Conservation (phyloP, 305 asterid genomes). For the Solanum aculeatissimum region DNA sequence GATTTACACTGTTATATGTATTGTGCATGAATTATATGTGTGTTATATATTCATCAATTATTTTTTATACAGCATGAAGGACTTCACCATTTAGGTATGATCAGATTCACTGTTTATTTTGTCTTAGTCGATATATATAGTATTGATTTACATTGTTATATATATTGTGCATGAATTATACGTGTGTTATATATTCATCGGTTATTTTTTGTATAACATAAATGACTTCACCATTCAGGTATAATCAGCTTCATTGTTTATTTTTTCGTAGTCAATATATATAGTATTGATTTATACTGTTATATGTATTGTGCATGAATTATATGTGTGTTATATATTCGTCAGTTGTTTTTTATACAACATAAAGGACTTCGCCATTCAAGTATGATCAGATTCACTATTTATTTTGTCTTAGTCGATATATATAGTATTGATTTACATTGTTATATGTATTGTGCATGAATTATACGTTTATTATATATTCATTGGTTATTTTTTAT, state of each 20-base stretch:
- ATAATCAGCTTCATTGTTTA: not conserved
- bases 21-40: no score
- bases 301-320: not conserved
- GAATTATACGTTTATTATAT: not conserved
- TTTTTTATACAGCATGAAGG: no score
- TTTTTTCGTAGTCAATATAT: not conserved
- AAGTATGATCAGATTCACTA: constrained; percentile 6
- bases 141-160: no score
- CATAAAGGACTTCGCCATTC: constrained; percentile 2
- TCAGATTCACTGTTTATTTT: no score
- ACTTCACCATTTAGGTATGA: no score
- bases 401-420: no score
- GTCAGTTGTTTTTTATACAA: constrained; percentile 2
- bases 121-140: no score
- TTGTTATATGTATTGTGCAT: not conserved
- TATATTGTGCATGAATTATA: not conserved
- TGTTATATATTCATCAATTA: no score
- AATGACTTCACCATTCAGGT: constrained; percentile 19
- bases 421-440: not conserved
- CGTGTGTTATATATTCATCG: not conserved
- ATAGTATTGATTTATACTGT: not conserved
- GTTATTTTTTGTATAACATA: constrained; percentile 13
- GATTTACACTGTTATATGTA: no score
- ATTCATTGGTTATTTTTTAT: not conserved
- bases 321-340: not conserved